Percentiles rank a stretch among this genome's conserved stretches.
phyloP scores from a whole-genome alignment of 345 rosid species.

The Aquilaria sinensis region DNA sequence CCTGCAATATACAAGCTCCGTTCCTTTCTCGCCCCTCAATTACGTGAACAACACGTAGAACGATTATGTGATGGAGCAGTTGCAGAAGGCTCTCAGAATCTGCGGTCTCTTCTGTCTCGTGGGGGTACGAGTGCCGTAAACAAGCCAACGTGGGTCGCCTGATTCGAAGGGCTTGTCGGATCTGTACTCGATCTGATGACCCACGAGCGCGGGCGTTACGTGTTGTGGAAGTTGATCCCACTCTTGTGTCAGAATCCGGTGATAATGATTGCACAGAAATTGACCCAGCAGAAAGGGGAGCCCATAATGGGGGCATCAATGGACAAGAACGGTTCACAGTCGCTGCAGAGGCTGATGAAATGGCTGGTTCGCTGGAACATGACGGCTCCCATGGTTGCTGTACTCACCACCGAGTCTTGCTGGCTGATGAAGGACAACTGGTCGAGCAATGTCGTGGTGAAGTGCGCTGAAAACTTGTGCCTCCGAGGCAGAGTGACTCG shows the following conservation, averaged over 20 bases:
- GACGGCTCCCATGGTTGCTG: not conserved
- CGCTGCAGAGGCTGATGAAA: constrained; percentile 1
- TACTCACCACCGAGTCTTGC: not conserved
- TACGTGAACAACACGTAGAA: too few relatives aligned
- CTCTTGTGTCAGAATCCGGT: not conserved
- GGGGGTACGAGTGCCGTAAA: not conserved
- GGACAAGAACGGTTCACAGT: not conserved
- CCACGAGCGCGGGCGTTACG: not conserved
- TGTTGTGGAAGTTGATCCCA: not conserved
- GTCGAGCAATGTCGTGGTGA: not conserved
- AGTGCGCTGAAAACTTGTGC: not conserved
- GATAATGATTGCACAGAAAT: constrained; percentile 1
- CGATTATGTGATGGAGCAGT: not conserved
- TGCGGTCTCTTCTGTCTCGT: not conserved
- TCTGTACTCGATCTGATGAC: constrained; percentile 7
- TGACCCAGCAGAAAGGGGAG: not conserved
- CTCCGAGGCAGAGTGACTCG: not conserved
- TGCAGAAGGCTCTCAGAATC: not conserved
- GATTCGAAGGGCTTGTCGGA: not conserved
- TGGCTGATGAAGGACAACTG: not conserved
- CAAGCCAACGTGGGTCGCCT: not conserved
- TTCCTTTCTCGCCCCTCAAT: too few relatives aligned
- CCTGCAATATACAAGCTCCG: too few relatives aligned
- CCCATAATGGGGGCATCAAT: not conserved
- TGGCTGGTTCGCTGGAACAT: not conserved